A percentile compares a stretch with the other conserved stretches of the same genome.
phyloP scores from a whole-genome alignment of 2,329 filamentous ascomycete species.

The Bipolaris sorokiniana region DNA sequence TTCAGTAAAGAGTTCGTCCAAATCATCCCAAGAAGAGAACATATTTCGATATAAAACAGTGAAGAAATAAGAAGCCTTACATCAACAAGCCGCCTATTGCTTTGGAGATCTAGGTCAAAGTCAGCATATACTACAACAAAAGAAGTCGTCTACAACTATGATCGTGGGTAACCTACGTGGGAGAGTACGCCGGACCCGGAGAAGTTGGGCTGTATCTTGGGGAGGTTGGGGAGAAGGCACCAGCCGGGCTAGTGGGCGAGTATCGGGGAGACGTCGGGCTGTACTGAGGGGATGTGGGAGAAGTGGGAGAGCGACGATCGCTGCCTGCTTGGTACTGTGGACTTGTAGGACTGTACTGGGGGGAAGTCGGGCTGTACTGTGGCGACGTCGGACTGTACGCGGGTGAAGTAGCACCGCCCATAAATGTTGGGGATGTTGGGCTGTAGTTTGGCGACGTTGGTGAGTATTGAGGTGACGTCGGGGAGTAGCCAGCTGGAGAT shows the following conservation, averaged over 20 bases:
- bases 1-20: conserved; percentile 34
- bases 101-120: conserved; percentile 39
- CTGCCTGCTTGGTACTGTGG: conserved; percentile 62
- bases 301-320: conserved; percentile 59
- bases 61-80: conserved; percentile 4
- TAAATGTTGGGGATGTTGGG: conserved; percentile 52
- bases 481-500: conserved; percentile 60
- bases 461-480: conserved; percentile 54
- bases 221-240: conserved; percentile 54
- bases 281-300: conserved; percentile 49
- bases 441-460: conserved; percentile 55
- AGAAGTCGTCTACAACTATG: conserved; percentile 33
- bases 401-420: conserved; percentile 50
- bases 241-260: conserved; percentile 39
- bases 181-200: conserved; percentile 48
- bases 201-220: conserved; percentile 52
- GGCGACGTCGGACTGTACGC: conserved; percentile 64
- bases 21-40: conserved; percentile 26
- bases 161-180: conserved; percentile 50
- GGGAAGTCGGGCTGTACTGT: conserved; percentile 64
- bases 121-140: conserved; percentile 25
- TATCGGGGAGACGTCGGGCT: conserved; percentile 44
- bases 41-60: conserved; percentile 42
- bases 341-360: conserved; percentile 74
- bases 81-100: conserved; percentile 32